These are phyloP conservation scores for Pharus latifolius DNA, from an alignment of 176 grass and related monocot genomes.

Conservation along the genomic window DNA sequence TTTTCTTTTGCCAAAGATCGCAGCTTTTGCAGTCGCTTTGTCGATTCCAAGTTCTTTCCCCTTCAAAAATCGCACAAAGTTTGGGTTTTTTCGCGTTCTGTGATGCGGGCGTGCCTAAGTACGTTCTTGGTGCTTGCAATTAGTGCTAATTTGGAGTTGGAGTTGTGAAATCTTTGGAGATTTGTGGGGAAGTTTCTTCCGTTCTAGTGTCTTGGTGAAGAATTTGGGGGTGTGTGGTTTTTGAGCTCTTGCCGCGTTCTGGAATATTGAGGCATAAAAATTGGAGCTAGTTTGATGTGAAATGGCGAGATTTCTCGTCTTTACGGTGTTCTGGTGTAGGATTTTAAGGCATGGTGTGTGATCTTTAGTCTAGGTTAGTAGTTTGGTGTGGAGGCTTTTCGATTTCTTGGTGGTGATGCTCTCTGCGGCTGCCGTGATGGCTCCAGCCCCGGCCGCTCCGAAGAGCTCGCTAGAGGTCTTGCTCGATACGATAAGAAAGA, in stretches of 20 bases:
- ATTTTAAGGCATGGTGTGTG: slow-evolving; percentile 32
- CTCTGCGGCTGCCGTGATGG: slow-evolving; percentile 33
- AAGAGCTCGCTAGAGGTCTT: slow-evolving; percentile 95
- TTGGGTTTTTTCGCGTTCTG: slow-evolving; percentile 5
- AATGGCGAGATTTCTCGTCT: slow-evolving; percentile 16
- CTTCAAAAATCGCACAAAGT: slow-evolving; percentile 27
- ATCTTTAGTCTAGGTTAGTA: slow-evolving; percentile 9
- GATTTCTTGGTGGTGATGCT: slow-evolving; percentile 30
- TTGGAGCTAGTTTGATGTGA: slow-evolving; percentile 10
- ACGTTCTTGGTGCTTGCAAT: slow-evolving; percentile 16
- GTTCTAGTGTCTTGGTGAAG: neutral
- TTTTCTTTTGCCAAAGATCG: slow-evolving; percentile 50
- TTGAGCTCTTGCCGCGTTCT: slow-evolving; percentile 13
- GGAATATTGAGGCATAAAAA: neutral
- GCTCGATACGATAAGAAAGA: slow-evolving; percentile 69
- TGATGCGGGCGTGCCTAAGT: neutral
- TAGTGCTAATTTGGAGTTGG: slow-evolving; percentile 6
- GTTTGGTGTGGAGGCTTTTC: slow-evolving; percentile 24
- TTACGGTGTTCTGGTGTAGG: neutral
- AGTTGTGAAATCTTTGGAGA: slow-evolving; percentile 1
- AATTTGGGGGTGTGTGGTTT: slow-evolving; percentile 33
- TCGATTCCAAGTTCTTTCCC: slow-evolving; percentile 24
- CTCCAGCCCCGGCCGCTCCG: slow-evolving; percentile 4
- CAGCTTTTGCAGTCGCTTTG: slow-evolving; percentile 44
- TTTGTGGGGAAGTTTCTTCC: slow-evolving; percentile 22